Percentiles rank a stretch among this genome's conserved stretches.
Evolutionary conservation across 441 rosid species (phyloP).

Genomic region (Pelargonium citronellum): DNA sequence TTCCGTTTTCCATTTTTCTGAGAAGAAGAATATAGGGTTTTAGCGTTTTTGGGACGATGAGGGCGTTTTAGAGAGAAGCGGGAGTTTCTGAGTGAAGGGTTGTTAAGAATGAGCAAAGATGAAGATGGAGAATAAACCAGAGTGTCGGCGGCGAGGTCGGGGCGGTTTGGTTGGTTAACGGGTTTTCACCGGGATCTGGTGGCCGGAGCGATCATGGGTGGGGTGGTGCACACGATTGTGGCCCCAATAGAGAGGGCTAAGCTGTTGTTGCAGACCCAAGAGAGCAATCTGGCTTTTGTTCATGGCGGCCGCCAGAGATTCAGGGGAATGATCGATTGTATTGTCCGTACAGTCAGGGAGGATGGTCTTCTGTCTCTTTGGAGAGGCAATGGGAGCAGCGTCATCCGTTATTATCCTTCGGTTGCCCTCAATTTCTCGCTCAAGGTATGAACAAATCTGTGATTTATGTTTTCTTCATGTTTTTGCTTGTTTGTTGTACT

Average conservation of each 20-base stretch:
- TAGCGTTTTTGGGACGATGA: background rate
- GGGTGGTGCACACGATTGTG: conserved; percentile 87
- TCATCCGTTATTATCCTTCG: conserved; percentile 86
- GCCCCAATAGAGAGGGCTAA: conserved; percentile 94
- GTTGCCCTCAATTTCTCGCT: conserved; percentile 98
- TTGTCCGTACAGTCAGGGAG: conserved; percentile 66
- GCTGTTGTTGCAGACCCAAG: conserved; percentile 83
- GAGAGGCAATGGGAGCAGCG: conserved; percentile 96
- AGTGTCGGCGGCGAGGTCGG: conserved; percentile 6
- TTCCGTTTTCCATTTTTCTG: background rate
- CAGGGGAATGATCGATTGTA: conserved; percentile 85
- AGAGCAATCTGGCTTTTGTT: conserved; percentile 75
- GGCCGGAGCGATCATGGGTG: conserved; percentile 92
- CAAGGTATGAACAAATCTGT: conserved; percentile 34
- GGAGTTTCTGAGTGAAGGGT: background rate
- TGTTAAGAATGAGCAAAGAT: conserved; percentile 35
- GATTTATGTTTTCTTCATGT: too few species aligned
- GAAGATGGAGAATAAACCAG: conserved; percentile 38
- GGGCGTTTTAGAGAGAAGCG: background rate
- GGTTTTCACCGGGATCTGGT: conserved; percentile 72
- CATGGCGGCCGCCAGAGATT: conserved; percentile 55
- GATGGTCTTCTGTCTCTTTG: conserved; percentile 80
- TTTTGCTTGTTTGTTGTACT: too few species aligned
- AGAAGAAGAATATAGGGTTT: background rate
- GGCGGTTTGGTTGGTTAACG: conserved; percentile 31